Conservation (phyloP, 164 flowering plant species). For the Berberis thunbergii region DNA sequence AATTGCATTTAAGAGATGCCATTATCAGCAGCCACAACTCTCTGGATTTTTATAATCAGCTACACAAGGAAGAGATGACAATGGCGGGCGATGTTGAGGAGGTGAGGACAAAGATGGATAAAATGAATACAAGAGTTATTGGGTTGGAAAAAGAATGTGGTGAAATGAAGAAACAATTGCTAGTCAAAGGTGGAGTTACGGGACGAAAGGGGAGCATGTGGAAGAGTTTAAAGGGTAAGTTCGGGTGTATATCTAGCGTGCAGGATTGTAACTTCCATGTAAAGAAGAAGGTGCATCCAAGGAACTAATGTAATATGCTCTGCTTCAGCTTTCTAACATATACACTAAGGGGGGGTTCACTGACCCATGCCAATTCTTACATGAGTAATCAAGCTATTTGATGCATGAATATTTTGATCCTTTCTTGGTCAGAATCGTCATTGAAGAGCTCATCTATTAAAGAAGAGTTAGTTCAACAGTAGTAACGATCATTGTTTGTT, state of each 20-base stretch:
- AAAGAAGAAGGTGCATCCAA: constrained; percentile 40
- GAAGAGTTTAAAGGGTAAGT: constrained; percentile 66
- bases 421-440: too few species aligned
- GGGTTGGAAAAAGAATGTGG: constrained; percentile 45
- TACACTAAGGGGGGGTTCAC: too few species aligned
- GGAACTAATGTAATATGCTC: constrained; percentile 1
- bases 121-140: constrained; percentile 35
- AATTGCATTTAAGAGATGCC: constrained; percentile 46
- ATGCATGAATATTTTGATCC: too few species aligned
- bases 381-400: too few species aligned
- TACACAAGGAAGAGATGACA: constrained; percentile 9
- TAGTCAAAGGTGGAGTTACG: constrained; percentile 16
- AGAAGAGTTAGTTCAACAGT: too few species aligned
- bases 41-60: constrained; percentile 8
- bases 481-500: too few species aligned
- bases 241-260: constrained; percentile 43
- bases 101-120: constrained; percentile 29
- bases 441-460: too few species aligned
- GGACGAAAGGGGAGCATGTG: constrained; percentile 36
- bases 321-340: too few species aligned
- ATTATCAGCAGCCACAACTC: constrained; percentile 19
- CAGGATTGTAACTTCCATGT: constrained; percentile 37
- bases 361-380: too few species aligned
- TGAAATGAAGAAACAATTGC: constrained; percentile 34
- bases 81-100: constrained; percentile 7